Percentiles rank a stretch among this genome's conserved stretches.
Evolutionary conservation across 163 green algal species (phyloP).

Genomic region (Chlamydomonas reinhardtii): DNA sequence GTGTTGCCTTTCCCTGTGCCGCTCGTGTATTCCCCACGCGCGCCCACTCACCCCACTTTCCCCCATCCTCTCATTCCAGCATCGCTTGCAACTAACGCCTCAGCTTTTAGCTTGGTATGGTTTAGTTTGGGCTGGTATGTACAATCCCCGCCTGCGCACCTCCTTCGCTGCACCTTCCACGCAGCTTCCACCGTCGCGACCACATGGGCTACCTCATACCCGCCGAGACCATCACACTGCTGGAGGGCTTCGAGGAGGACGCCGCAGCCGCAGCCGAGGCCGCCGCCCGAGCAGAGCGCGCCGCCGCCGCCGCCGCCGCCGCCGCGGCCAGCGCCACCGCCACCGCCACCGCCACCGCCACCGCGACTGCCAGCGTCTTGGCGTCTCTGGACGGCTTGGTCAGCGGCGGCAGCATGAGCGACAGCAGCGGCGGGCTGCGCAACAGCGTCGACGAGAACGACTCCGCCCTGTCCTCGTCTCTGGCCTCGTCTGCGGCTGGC

Average conservation of each 20-base stretch:
- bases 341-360: not conserved
- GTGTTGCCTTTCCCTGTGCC: no score
- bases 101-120: no score
- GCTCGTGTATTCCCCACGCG: no score
- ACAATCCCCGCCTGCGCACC: no score
- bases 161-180: no score
- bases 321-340: not conserved
- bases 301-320: slow-evolving; percentile 9
- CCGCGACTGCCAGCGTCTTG: not conserved
- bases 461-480: no score
- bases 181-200: slow-evolving; percentile 81
- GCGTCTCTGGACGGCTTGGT: no score
- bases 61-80: no score
- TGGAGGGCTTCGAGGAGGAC: slow-evolving; percentile 67
- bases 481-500: not conserved
- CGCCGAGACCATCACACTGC: slow-evolving; percentile 68
- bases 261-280: slow-evolving; percentile 7
- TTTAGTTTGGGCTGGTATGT: no score
- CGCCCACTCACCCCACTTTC: no score
- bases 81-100: no score
- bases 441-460: no score
- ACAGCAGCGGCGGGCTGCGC: not conserved
- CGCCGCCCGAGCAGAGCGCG: not conserved
- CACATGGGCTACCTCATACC: slow-evolving; percentile 78
- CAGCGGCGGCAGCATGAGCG: not conserved